Evolutionary conservation across 2,329 filamentous ascomycete species (phyloP).

Genomic region (Fusarium globosum): DNA sequence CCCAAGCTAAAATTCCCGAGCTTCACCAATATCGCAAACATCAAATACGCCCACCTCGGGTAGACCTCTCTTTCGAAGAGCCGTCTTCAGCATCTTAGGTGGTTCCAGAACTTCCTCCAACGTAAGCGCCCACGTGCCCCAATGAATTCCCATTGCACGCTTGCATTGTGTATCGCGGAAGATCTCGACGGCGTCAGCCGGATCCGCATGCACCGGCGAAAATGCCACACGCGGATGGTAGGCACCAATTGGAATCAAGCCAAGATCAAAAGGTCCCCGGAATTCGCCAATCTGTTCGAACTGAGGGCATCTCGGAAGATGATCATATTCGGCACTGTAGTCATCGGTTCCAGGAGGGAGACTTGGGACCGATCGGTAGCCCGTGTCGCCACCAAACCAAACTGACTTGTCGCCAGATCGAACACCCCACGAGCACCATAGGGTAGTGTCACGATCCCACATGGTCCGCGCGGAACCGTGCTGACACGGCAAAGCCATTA

Average conservation of each 20-base stretch:
- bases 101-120: constrained; percentile 88
- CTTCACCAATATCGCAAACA: constrained; percentile 86
- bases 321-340: constrained; percentile 73
- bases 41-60: constrained; percentile 81
- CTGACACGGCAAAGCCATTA: constrained; percentile 85
- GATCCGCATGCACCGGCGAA: constrained; percentile 86
- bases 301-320: constrained; percentile 80
- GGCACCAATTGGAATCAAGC: constrained; percentile 92
- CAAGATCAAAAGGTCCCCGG: constrained; percentile 88
- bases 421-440: constrained; percentile 92
- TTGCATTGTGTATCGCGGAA: constrained; percentile 85
- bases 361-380: constrained; percentile 82
- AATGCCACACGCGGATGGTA: constrained; percentile 80
- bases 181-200: constrained; percentile 88
- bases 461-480: constrained; percentile 77
- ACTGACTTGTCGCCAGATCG: constrained; percentile 79
- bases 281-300: constrained; percentile 85
- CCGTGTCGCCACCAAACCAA: constrained; percentile 91
- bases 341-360: constrained; percentile 73
- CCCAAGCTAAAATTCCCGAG: constrained; percentile 72
- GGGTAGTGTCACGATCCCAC: constrained; percentile 78
- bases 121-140: constrained; percentile 91
- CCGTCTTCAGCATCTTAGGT: constrained; percentile 76
- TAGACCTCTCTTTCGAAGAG: constrained; percentile 74
- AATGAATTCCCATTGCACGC: constrained; percentile 87